These are phyloP conservation scores for Phytophthora palmivora DNA, from an alignment of 352 stramenopile genomes.

Conservation along the genomic window DNA sequence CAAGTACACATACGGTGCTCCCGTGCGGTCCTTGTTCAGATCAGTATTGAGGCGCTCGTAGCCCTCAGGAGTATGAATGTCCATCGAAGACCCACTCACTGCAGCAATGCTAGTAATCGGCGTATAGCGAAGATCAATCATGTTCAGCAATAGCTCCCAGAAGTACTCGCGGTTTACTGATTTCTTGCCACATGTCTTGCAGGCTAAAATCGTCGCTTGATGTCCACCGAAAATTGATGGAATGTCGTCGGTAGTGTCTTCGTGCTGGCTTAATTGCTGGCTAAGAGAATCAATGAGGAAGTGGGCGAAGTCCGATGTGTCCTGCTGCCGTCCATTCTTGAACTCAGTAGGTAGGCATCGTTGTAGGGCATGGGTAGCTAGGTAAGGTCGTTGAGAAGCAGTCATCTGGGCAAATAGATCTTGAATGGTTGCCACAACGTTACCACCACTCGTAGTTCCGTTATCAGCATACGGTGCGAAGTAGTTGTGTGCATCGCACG, in stretches of 20 bases:
- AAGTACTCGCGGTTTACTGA: slow-evolving; percentile 90
- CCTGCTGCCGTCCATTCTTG: slow-evolving; percentile 84
- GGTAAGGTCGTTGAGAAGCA: slow-evolving; percentile 66
- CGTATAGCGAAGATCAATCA: slow-evolving; percentile 90
- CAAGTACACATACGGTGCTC: slow-evolving; percentile 84
- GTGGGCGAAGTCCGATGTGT: slow-evolving; percentile 89
- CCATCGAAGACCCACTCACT: slow-evolving; percentile 74
- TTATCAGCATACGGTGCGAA: slow-evolving; percentile 33
- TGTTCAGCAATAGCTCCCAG: slow-evolving; percentile 90
- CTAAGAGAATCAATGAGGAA: slow-evolving; percentile 86
- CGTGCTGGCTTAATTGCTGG: slow-evolving; percentile 70
- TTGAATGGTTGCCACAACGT: slow-evolving; percentile 72
- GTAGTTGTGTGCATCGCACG: slow-evolving; percentile 55
- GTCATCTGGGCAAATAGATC: slow-evolving; percentile 79
- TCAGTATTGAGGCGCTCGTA: slow-evolving; percentile 87
- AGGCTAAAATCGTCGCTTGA: slow-evolving; percentile 84
- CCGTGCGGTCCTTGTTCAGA: slow-evolving; percentile 84
- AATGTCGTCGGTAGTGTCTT: slow-evolving; percentile 65
- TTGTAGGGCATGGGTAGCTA: slow-evolving; percentile 78
- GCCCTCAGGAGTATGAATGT: slow-evolving; percentile 68
- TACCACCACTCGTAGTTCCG: slow-evolving; percentile 30
- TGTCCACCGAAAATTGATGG: slow-evolving; percentile 79
- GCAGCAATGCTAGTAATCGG: slow-evolving; percentile 84
- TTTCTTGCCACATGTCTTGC: slow-evolving; percentile 83
- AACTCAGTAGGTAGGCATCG: slow-evolving; percentile 76